Conservation (phyloP, 768 basidiomycete species). For the Bullera alba region DNA sequence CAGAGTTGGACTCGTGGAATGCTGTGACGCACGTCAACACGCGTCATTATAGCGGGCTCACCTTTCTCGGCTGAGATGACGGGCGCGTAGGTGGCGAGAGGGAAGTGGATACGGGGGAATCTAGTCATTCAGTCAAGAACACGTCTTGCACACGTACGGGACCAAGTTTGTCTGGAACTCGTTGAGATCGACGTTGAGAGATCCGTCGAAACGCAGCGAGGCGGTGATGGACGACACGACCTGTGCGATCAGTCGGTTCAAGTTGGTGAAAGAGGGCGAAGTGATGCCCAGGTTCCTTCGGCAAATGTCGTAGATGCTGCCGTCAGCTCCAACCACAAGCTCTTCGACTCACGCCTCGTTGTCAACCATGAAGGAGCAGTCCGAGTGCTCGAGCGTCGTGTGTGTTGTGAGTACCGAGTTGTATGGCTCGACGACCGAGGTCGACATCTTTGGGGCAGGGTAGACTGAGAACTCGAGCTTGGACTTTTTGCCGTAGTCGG, state of each 20-base stretch:
- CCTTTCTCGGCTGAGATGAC: slow-evolving; percentile 80
- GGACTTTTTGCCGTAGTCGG: slow-evolving; percentile 98
- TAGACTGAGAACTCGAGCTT: slow-evolving; percentile 98
- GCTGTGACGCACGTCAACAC: slow-evolving; percentile 47
- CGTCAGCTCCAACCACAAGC: background rate
- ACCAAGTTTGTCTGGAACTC: slow-evolving; percentile 99
- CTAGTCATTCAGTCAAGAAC: slow-evolving; percentile 46
- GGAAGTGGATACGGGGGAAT: slow-evolving; percentile 98
- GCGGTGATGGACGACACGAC: slow-evolving; percentile 98
- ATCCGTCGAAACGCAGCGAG: slow-evolving; percentile 93
- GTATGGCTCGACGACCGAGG: slow-evolving; percentile 97
- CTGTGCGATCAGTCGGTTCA: slow-evolving; percentile 94
- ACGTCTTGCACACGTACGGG: slow-evolving; percentile 57
- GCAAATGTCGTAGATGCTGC: slow-evolving; percentile 94
- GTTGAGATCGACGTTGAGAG: slow-evolving; percentile 91
- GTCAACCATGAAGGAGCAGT: slow-evolving; percentile 99
- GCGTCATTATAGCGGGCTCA: slow-evolving; percentile 3
- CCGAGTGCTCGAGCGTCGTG: slow-evolving; percentile 99
- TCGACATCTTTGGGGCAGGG: slow-evolving; percentile 87
- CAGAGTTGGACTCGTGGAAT: slow-evolving; percentile 92
- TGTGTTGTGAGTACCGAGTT: slow-evolving; percentile 94
- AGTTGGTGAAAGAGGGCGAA: slow-evolving; percentile 82
- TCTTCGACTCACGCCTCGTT: slow-evolving; percentile 64
- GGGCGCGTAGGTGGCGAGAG: slow-evolving; percentile 90
- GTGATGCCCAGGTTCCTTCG: slow-evolving; percentile 82